Evolutionary conservation across 257 asterid species (phyloP), one percentile per base, ranked within the genome.

Genomic region (Buddleja alternifolia): DNA sequence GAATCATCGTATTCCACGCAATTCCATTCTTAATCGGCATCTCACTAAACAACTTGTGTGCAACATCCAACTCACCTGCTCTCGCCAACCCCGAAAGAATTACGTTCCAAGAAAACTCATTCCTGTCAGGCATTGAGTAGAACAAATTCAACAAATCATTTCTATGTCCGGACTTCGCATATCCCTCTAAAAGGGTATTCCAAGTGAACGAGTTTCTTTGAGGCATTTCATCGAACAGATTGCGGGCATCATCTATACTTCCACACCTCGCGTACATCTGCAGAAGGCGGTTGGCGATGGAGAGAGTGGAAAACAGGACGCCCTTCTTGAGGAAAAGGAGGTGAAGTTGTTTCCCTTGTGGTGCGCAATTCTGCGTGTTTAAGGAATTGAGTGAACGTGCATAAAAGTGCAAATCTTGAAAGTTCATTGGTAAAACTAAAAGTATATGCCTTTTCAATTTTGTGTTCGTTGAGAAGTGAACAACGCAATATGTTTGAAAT

Each of bases 101-200:
- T 48, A 82, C 74, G 70, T 82, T 88, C 98, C 97, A 92, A 48
- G 98, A 90, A 66, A 82, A 93, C 10, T 86, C 88, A 42, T 88
- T 81, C 74, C 61, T 90, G 41, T 55, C n/a, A 10, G 93, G 90
- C 84, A 86, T 82, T 16, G 74, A 48, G 79, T 67, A 29, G 59
- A 93, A 93, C 42, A 79, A 40, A 32, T 68, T 67, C 71, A 87
- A 34, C 9, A 77, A 71, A 0, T 74, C 73, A 24, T 48, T 52
- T n/a, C 45, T 71, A 10, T 60, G 63, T 0, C 86, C 89, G 6
- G 53, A 21, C 73, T 83, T 86, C 40, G 93, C 84, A 15, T 81
- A 83, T 24, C 93, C 92, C 76, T 90, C 98, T 20, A 90, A 83
- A 80, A 93, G 76, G 47, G 87, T 79, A 63, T 88, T 93, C 95